Evolutionary conservation across 148 eudicot genomes (phyloP), one percentile per base, ranked within the genome.

Genomic region (Agrostemma githago): DNA sequence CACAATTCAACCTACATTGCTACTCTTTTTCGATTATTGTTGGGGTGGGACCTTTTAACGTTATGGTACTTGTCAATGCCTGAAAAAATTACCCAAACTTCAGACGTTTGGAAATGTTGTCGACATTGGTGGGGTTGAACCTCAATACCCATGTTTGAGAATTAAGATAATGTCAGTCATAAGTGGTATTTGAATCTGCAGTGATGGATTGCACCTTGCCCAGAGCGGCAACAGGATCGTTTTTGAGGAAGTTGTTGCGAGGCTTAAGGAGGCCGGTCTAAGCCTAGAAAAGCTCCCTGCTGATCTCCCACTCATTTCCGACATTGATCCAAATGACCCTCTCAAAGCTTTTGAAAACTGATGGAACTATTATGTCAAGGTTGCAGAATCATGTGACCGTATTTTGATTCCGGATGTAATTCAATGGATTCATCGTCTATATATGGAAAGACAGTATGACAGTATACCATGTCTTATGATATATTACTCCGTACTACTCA

Each of bases 191-290:
- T 20, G 57, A 70, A 80, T 73, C 15, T 78, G 68, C 88, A 93
- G 98, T 37, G 97, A 93, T 77, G 98, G 98, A 69, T 81, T 93
- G 88, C 98, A 93, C 75, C 86, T 93, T 5, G 82, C 88, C 38
- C 78, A 43, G 66, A 73, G 74, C 9, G 98, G 98, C 26, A 93
- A 89, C 82, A 81, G 70, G 72, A 70, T 88, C 73, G 97, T 93
- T 7, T 91, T 91, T 56, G 98, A 93, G 80, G 89, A 86, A 76
- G 86, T 93, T 64, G 62, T 88, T 17, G 76, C n/a, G 68, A 83
- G 80, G 79, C 88, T 90, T 64, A 81, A 72, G 74, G 85, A 86
- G 62, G 78, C 62, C 37, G 86, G 88, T 59, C 71, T 89, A 71
- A 79, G 88, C 72, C 82, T 84, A 54, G 94, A 93, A 79, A 82